Percentiles rank a stretch among this genome's conserved stretches.
phyloP scores from a whole-genome alignment of 1,284 basidiomycete genomes.

The Termitomyces sp. region DNA sequence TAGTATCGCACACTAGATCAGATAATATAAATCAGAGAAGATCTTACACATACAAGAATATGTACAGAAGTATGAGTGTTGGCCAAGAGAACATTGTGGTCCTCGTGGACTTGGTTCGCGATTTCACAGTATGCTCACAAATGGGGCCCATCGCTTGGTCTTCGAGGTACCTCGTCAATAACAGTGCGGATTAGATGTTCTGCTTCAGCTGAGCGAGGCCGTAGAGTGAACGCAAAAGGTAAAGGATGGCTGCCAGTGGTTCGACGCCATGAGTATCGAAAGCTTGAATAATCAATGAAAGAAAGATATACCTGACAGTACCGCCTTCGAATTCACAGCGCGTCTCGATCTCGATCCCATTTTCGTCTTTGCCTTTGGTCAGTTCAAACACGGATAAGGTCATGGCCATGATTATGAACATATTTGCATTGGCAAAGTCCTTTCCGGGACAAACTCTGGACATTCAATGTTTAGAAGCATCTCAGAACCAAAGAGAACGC shows the following conservation, averaged over 20 bases:
- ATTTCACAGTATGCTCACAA: background rate
- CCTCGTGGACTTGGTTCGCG: too few species aligned
- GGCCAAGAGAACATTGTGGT: too few species aligned
- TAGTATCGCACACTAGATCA: too few species aligned
- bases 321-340: constrained; percentile 9
- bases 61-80: too few species aligned
- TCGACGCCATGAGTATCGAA: background rate
- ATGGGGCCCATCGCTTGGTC: constrained; percentile 11
- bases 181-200: constrained; percentile 15
- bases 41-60: constrained; percentile 16
- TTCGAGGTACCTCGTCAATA: constrained; percentile 3
- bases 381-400: constrained; percentile 13
- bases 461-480: background rate
- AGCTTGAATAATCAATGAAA: background rate
- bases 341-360: constrained; percentile 9
- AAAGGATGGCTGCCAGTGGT: constrained; percentile 20
- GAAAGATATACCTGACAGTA: constrained; percentile 10
- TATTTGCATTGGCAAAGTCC: constrained; percentile 15
- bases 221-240: constrained; percentile 19
- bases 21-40: too few species aligned
- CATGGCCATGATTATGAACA: constrained; percentile 16
- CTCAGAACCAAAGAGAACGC: background rate
- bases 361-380: constrained; percentile 9
- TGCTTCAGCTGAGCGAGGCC: constrained; percentile 19
- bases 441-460: constrained; percentile 17